Percentiles rank a stretch among this genome's conserved stretches.
Evolutionary conservation across 2,329 filamentous ascomycete genomes (phyloP).

Genomic region (Aspergillus sp.): DNA sequence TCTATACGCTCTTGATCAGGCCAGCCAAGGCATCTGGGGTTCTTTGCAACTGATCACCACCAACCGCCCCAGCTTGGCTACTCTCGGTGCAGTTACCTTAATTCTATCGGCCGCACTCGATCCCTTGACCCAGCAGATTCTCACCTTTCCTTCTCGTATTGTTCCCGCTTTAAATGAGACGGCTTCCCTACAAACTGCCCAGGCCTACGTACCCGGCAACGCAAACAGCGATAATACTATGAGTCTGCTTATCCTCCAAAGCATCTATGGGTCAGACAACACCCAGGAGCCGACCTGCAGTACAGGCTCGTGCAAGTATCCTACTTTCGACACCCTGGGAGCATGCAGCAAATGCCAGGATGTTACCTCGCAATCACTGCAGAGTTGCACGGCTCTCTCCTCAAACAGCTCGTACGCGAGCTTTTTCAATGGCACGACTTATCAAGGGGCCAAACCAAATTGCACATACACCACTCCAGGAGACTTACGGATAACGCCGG

Average conservation of each 20-base stretch:
- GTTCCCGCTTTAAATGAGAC: conserved; percentile 2
- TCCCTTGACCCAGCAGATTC: conserved; percentile 20
- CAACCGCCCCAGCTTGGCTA: conserved; percentile 17
- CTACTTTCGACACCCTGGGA: conserved; percentile 18
- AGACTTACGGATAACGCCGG: background rate
- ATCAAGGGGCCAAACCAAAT: background rate
- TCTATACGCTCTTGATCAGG: conserved; percentile 18
- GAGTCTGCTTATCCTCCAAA: background rate
- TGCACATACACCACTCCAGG: conserved; percentile 10
- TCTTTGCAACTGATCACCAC: conserved; percentile 14
- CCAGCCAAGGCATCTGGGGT: conserved; percentile 19
- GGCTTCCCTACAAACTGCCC: conserved; percentile 10
- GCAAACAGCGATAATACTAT: background rate
- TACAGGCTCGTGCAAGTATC: conserved; percentile 13
- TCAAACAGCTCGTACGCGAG: background rate
- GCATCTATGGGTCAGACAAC: background rate
- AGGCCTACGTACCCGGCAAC: background rate
- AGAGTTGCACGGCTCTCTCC: conserved; percentile 8
- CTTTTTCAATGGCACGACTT: background rate
- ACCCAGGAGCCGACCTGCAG: conserved; percentile 11
- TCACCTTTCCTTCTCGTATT: conserved; percentile 15
- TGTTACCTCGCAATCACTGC: conserved; percentile 11
- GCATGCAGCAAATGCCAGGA: conserved; percentile 22
- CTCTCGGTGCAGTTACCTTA: conserved; percentile 19
- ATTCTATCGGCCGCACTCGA: conserved; percentile 18